Base-by-base conservation (phyloP, 2,329 filamentous ascomycete genomes). In the Ophiocordyceps camponoti-floridani region DNA sequence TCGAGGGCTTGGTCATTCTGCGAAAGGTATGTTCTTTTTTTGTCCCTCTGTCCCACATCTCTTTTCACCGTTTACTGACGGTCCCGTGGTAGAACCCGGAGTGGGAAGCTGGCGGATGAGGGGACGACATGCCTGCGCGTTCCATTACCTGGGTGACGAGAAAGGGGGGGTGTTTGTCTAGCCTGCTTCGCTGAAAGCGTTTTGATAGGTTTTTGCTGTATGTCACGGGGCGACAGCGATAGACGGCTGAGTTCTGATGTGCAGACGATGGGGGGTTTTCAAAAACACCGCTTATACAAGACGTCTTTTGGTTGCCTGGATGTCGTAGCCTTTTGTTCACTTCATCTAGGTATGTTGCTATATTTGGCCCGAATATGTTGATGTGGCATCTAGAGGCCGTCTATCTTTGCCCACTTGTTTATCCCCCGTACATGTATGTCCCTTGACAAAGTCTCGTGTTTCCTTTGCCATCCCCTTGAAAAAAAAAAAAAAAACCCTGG, bases 1-100 rank as follows among this genome's bases (percentile, higher is more conserved):
- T 98, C 49, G 91, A 98, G 67, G 91, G 91, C 30, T 71, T 98
- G 56, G 89, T 95, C 46, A 96, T 98, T 62, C 69, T 98, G 63
- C 82, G 83, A 72, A 96, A 96, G 86, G 89, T 94, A 73, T 65
- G 75, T 52, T 38, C 1, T 37, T 2, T 4, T n/a, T 16, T 14
- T 35, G 6, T 35, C 7, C n/a, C 16, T n/a, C 6, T 38, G 5
- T 38, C n/a, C 18, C 3, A 10, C 16, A 11, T 18, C 40, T 27
- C 40, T 41, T 13, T 31, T 11, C 7, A 5, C 9, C 13, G 8
- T 11, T 35, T 4, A 23, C 30, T 43, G 30, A 33, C 30, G 13
- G 11, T 10, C 16, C 8, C 30, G 18, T 23, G 28, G 19, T 26
- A 65, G 62, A 65, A 65, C 50, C 62, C 62, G 4, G 59, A 64